Evolutionary conservation across 1,284 basidiomycete species (phyloP).

Genomic region (Anthracocystis panici-leucophaei): DNA sequence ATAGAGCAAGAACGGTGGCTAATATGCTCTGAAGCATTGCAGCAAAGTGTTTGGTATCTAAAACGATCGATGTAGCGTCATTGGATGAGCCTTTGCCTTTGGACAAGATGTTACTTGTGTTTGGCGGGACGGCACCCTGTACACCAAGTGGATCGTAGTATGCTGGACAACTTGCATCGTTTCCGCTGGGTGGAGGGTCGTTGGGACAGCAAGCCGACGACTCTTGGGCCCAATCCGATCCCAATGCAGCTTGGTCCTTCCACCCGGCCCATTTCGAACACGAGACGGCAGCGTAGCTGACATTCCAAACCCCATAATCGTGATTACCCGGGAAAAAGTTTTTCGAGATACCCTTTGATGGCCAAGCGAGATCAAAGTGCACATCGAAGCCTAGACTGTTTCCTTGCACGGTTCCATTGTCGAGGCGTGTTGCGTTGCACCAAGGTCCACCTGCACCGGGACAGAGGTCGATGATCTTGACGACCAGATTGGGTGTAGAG

Average conservation of each 20-base stretch:
- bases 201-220: conserved; percentile 54
- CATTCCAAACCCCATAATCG: conserved; percentile 63
- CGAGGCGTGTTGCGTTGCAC: conserved; percentile 51
- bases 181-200: conserved; percentile 41
- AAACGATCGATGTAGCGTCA: conserved; percentile 5
- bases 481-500: conserved; percentile 50
- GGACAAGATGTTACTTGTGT: conserved; percentile 51
- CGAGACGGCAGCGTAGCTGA: conserved; percentile 47
- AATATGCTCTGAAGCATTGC: neutral
- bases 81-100: conserved; percentile 41
- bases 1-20: conserved; percentile 1
- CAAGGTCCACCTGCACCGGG: conserved; percentile 49
- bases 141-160: conserved; percentile 44
- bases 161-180: conserved; percentile 36
- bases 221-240: conserved; percentile 57
- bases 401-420: conserved; percentile 25
- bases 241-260: conserved; percentile 46
- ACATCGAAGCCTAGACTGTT: conserved; percentile 54
- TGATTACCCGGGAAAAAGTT: conserved; percentile 55
- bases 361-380: conserved; percentile 65
- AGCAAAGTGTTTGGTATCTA: neutral
- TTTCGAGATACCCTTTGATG: conserved; percentile 42
- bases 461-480: conserved; percentile 60
- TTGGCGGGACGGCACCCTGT: conserved; percentile 28
- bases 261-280: conserved; percentile 55